Base-by-base conservation (phyloP, 306 rosid species). In the Styphnolobium japonicum region DNA sequence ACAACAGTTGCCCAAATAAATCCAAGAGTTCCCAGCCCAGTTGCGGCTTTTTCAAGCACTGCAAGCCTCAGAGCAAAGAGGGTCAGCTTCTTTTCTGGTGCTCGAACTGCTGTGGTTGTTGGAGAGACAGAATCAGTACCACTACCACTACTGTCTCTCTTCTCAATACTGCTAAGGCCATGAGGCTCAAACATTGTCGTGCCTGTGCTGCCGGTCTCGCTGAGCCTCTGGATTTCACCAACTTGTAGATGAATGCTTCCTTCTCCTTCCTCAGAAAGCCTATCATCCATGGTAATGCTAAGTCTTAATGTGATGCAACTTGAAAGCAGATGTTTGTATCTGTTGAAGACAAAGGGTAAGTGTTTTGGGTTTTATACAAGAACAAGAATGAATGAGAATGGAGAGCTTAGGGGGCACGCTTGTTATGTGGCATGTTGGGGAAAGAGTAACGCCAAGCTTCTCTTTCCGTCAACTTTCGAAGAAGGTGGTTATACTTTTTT, bases 1-100 rank as follows among this genome's bases (percentile, higher is more conserved):
- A 94, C 97, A 45, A 94, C 98, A 0, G 98, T 94, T 18, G 98
- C 98, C 98, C 98, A 94, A 16, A 94, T 87, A 79, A 94, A 94
- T 0, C 97, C 94, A 36, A 94, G 97, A 63, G 98, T 89, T 84
- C 98, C 98, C 8, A 92, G 83, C 27, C 98, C 90, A 2, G 97
- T 92, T 6, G 98, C 98, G 29, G 92, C 70, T 43, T 94, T 94
- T 73, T 94, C 98, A 37, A 94, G 97, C 61, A 94, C 92, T 3
- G 98, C 98, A 25, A 94, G 93, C 61, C 94, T 82, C 10, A 94
- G 87, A 4, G 97, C 98, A 18, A 92, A 94, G 14, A 94, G 90
- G 33, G 98, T 94, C 29, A 94, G 87, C 78, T 94, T 86, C 90
- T 92, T 89, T 75, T 94, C 98, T 1, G 97, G 97, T 36, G 97